Conservation (phyloP, 2,329 filamentous ascomycete genomes). For the Sporothrix brunneoviolacea region DNA sequence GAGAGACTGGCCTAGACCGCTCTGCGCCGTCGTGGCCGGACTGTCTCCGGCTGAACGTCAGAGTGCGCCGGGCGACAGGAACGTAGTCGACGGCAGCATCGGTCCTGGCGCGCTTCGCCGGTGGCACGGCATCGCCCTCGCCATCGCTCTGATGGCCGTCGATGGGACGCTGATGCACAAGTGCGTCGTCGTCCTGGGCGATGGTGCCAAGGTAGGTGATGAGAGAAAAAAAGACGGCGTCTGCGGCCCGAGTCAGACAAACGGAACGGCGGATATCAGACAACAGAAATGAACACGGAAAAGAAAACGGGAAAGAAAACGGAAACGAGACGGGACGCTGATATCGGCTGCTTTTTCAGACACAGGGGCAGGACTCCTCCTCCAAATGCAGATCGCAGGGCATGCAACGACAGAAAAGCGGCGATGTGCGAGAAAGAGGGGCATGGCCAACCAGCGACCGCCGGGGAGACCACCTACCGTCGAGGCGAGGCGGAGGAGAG, state of each 20-base stretch:
- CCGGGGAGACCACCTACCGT: no score
- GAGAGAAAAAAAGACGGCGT: not conserved
- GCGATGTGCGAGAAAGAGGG: no score
- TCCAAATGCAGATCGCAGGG: no score
- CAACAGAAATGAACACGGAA: not conserved
- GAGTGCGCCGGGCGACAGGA: constrained; percentile 14
- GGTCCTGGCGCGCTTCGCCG: constrained; percentile 17
- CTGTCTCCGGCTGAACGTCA: constrained; percentile 2
- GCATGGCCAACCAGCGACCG: no score
- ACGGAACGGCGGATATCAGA: not conserved
- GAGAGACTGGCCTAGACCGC: not conserved
- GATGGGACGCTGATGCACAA: not conserved
- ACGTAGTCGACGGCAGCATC: constrained; percentile 9
- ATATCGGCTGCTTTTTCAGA: no score
- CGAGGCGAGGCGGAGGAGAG: no score
- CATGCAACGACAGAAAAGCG: no score
- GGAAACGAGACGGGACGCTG: no score
- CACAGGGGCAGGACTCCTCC: no score
- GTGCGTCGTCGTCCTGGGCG: not conserved
- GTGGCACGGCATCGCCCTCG: constrained; percentile 2
- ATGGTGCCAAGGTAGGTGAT: not conserved
- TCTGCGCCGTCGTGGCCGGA: not conserved
- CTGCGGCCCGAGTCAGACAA: not conserved
- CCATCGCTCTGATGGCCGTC: not conserved
- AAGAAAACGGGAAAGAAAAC: not conserved